Conservation (phyloP, 768 basidiomycete genomes). For the Pholiota molesta region DNA sequence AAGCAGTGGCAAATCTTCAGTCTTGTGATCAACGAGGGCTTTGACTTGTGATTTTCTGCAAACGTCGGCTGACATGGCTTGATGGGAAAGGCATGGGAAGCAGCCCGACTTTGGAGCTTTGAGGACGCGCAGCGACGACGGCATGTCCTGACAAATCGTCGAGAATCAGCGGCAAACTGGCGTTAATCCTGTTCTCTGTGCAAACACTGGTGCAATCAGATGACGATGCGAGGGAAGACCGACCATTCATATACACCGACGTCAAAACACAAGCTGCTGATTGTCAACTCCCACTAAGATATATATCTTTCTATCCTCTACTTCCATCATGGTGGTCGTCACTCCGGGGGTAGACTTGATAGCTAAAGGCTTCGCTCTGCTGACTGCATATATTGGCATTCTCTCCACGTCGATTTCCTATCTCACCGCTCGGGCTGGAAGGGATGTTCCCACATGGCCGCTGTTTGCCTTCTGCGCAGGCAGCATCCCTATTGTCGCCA, state of each 20-base stretch:
- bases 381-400: conserved; percentile 11
- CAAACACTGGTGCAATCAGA: not conserved
- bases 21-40: not conserved
- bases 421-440: conserved; percentile 12
- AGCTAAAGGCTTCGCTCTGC: conserved; percentile 23
- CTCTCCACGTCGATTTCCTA: conserved; percentile 14
- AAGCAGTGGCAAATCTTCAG: not conserved
- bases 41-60: not conserved
- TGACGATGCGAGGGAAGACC: not conserved
- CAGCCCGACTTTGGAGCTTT: not conserved
- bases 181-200: not conserved
- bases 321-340: conserved; percentile 25
- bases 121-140: not conserved
- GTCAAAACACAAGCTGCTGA: not conserved
- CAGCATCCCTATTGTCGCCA: conserved; percentile 35
- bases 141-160: too few species aligned
- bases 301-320: not conserved
- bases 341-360: conserved; percentile 42
- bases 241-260: not conserved
- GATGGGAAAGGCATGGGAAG: not conserved
- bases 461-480: conserved; percentile 32
- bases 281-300: not conserved
- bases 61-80: not conserved
- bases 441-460: conserved; percentile 40
- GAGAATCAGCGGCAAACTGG: too few species aligned